These are phyloP conservation scores for Pilatotrama ljubarskyi DNA, from an alignment of 768 basidiomycete genomes.

Conservation along the genomic window DNA sequence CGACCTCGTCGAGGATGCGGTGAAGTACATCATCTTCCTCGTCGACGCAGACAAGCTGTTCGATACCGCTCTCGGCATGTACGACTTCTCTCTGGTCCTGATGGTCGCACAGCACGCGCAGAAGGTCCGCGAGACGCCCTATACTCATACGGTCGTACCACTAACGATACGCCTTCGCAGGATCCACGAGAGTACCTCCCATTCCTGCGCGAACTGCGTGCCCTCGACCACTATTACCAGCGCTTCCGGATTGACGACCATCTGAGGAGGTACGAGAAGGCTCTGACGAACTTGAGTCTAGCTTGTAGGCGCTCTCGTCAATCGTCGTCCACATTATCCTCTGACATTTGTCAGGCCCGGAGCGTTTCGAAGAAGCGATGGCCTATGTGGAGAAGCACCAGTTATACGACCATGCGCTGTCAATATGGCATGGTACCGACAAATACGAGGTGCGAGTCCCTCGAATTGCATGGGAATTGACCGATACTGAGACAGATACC, in stretches of 20 bases:
- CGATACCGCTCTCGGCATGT: constrained; percentile 97
- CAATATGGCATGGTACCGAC: constrained; percentile 69
- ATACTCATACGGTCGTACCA: too few species aligned
- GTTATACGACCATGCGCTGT: constrained; percentile 72
- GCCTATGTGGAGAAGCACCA: constrained; percentile 77
- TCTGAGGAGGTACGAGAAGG: constrained; percentile 72
- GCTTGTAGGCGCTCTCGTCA: constrained; percentile 59
- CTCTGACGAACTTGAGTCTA: constrained; percentile 68
- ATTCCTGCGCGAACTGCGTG: constrained; percentile 87
- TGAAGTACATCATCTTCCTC: constrained; percentile 98
- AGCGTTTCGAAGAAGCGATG: constrained; percentile 77
- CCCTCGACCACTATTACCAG: constrained; percentile 80
- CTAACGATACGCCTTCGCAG: constrained; percentile 40
- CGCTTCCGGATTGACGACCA: constrained; percentile 92
- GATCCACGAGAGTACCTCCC: constrained; percentile 98
- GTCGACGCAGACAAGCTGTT: constrained; percentile 91
- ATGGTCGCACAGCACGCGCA: constrained; percentile 97
- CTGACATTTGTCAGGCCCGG: constrained; percentile 46
- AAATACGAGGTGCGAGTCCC: constrained; percentile 53
- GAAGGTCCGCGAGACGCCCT: too few species aligned
- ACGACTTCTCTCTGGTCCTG: constrained; percentile 93
- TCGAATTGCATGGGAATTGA: background rate
- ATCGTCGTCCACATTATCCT: background rate
- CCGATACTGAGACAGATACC: background rate
- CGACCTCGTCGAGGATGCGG: constrained; percentile 88